phyloP scores from a whole-genome alignment of 306 rosid genomes.

The Vicia faba region DNA sequence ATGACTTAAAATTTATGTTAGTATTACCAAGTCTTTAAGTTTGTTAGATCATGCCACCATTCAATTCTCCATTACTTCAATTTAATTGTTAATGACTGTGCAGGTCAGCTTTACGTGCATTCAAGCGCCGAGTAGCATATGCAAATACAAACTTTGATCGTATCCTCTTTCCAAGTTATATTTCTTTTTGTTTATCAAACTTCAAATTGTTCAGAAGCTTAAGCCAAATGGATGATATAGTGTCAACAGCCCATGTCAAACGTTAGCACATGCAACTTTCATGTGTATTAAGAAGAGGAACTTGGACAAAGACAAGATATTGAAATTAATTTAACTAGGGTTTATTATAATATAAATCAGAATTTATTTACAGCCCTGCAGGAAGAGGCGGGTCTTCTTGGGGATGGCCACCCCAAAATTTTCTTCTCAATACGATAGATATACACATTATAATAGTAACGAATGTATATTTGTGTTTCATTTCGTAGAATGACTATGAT shows the following conservation, averaged over 20 bases:
- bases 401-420: no score
- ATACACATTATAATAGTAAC: no score
- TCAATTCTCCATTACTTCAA: slow-evolving; percentile 27
- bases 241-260: slow-evolving; percentile 10
- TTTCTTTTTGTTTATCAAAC: slow-evolving; percentile 2
- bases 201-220: slow-evolving; percentile 18
- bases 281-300: slow-evolving; percentile 14
- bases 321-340: background rate
- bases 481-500: no score
- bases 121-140: slow-evolving; percentile 91
- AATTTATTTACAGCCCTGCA: slow-evolving; percentile 7
- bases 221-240: slow-evolving; percentile 17
- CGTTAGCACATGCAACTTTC: slow-evolving; percentile 23
- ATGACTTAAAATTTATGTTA: slow-evolving; percentile 84
- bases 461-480: no score
- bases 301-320: slow-evolving; percentile 4
- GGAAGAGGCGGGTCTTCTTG: background rate
- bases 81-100: slow-evolving; percentile 38
- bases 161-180: slow-evolving; percentile 58
- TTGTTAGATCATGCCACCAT: slow-evolving; percentile 31
- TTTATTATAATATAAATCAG: slow-evolving; percentile 14
- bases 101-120: slow-evolving; percentile 81
- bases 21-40: slow-evolving; percentile 42
- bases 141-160: slow-evolving; percentile 93
- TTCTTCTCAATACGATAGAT: no score